phyloP scores from a whole-genome alignment of 2,329 filamentous ascomycete species.

The Polytolypa hystricis region DNA sequence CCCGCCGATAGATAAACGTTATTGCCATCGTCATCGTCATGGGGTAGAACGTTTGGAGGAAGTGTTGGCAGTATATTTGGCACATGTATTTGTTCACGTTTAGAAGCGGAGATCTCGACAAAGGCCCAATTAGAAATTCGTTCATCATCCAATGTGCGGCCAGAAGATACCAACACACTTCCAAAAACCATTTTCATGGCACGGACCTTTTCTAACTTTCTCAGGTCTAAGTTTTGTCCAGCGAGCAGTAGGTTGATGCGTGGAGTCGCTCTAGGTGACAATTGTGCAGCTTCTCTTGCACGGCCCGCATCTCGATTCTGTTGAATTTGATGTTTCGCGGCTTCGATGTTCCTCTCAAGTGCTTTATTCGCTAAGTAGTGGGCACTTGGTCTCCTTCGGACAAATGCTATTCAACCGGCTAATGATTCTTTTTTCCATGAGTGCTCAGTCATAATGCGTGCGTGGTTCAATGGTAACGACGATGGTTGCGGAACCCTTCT shows the following conservation, averaged over 20 bases:
- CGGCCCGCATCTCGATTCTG: neutral
- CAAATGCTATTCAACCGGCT: neutral
- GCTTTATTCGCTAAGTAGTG: neutral
- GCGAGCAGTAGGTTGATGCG: neutral
- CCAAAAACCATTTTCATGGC: neutral
- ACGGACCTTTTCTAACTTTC: neutral
- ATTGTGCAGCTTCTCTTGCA: neutral
- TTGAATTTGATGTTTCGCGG: neutral
- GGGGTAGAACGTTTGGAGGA: no score
- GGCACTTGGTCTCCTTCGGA: neutral
- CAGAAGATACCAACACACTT: neutral
- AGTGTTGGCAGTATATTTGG: neutral
- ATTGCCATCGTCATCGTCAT: no score
- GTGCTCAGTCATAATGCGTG: neutral
- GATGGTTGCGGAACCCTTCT: neutral
- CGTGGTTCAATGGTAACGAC: neutral
- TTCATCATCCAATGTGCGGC: neutral
- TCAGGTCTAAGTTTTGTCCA: neutral
- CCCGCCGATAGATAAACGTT: no score
- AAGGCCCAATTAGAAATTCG: neutral
- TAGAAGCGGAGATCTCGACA: neutral
- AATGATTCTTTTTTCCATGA: neutral
- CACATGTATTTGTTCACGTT: neutral
- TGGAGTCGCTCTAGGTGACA: neutral
- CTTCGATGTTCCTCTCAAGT: neutral